A percentile compares a stretch with the other conserved stretches of the same genome.
Conservation (phyloP, 2,329 filamentous ascomycete genomes). For the Alternaria atra region DNA sequence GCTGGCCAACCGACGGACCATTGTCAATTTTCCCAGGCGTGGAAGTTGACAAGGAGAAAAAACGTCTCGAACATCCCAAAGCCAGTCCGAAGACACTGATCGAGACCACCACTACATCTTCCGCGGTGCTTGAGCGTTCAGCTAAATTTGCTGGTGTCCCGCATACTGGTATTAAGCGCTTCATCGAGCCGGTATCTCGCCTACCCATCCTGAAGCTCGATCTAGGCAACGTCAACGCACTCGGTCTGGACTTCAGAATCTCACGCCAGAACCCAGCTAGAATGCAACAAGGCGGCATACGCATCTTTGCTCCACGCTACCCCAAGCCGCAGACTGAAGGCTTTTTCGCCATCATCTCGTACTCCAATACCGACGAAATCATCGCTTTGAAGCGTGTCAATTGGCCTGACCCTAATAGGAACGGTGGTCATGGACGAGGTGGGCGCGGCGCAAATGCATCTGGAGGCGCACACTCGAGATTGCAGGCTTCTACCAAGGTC, state of each 20-base stretch:
- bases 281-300: conserved; percentile 61
- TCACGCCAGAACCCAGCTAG: conserved; percentile 69
- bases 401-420: conserved; percentile 64
- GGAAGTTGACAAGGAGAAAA: conserved; percentile 55
- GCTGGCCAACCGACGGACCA: conserved; percentile 86
- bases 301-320: conserved; percentile 87
- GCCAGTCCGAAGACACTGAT: conserved; percentile 49
- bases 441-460: conserved; percentile 16
- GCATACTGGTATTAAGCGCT: conserved; percentile 55
- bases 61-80: conserved; percentile 54
- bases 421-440: conserved; percentile 9
- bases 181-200: conserved; percentile 68
- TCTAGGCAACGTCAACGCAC: conserved; percentile 67
- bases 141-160: conserved; percentile 63
- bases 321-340: conserved; percentile 95
- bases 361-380: conserved; percentile 74
- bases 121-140: conserved; percentile 45
- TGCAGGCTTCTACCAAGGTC: conserved; percentile 66
- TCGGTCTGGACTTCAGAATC: conserved; percentile 70
- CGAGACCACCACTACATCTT: conserved; percentile 45
- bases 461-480: conserved; percentile 45
- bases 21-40: conserved; percentile 83
- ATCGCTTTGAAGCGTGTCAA: conserved; percentile 85
- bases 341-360: conserved; percentile 84
- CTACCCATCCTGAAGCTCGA: conserved; percentile 75